phyloP scores from a whole-genome alignment of 1,139 yeast genomes.

The Kodamaea fungicola region DNA sequence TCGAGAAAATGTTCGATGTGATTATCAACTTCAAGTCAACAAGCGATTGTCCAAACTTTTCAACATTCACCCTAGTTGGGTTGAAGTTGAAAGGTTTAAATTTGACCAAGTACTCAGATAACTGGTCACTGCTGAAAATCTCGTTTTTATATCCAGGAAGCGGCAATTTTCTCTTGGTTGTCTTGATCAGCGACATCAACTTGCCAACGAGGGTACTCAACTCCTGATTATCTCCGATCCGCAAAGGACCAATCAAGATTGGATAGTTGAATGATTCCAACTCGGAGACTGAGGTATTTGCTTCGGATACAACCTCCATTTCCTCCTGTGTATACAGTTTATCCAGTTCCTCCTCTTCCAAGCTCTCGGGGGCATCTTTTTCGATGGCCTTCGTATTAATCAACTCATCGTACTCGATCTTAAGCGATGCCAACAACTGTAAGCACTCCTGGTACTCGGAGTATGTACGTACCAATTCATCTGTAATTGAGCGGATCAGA shows the following conservation, averaged over 20 bases:
- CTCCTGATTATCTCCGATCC: conserved; percentile 16
- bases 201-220: conserved; percentile 23
- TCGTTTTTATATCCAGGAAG: conserved; percentile 42
- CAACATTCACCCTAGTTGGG: conserved; percentile 38
- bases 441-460: conserved; percentile 26
- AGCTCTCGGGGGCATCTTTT: conserved; percentile 12
- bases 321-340: conserved; percentile 4
- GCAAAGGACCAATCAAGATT: conserved; percentile 27
- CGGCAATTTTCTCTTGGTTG: conserved; percentile 32
- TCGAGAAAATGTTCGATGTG: conserved; percentile 31
- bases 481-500: conserved; percentile 22
- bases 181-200: conserved; percentile 25
- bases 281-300: background rate
- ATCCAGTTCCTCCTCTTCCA: conserved; percentile 8
- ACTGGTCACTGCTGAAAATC: conserved; percentile 38
- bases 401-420: conserved; percentile 30
- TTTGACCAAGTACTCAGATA: conserved; percentile 29
- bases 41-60: conserved; percentile 42
- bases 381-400: conserved; percentile 15
- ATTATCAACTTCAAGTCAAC: conserved; percentile 33
- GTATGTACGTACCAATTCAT: conserved; percentile 23
- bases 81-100: conserved; percentile 32
- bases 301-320: conserved; percentile 1
- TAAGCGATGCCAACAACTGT: conserved; percentile 27
- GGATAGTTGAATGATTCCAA: conserved; percentile 27